phyloP scores from a whole-genome alignment of 2,329 filamentous ascomycete species.

The Ceratocystis harringtonii region DNA sequence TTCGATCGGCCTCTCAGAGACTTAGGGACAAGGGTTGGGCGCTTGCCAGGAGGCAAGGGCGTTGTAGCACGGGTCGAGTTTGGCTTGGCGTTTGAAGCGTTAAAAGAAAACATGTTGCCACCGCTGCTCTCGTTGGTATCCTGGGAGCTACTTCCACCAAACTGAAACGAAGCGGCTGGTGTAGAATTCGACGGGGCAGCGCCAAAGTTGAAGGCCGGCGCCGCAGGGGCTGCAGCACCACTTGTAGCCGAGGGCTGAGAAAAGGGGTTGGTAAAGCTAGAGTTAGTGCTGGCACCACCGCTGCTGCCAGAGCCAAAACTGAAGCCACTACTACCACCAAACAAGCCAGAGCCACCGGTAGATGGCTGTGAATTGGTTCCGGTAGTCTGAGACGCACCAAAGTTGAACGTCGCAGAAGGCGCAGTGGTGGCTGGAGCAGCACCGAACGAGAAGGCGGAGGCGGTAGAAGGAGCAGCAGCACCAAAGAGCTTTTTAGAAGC shows the following conservation, averaged over 20 bases:
- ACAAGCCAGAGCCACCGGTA: constrained; percentile 22
- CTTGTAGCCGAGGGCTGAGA: background rate
- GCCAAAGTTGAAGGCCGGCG: constrained; percentile 27
- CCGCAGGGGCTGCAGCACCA: constrained; percentile 18
- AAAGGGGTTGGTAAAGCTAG: constrained; percentile 30
- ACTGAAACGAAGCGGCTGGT: constrained; percentile 15
- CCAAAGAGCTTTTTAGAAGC: constrained; percentile 19
- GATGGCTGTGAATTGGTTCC: constrained; percentile 11
- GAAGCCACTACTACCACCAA: constrained; percentile 22
- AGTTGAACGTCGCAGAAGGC: constrained; percentile 25
- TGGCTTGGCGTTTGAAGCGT: constrained; percentile 6
- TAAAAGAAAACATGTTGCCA: constrained; percentile 19
- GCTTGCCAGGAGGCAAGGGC: constrained; percentile 25
- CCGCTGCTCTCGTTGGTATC: constrained; percentile 22
- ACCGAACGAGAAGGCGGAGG: constrained; percentile 26
- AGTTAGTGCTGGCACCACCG: constrained; percentile 20
- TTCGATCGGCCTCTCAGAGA: constrained; percentile 17
- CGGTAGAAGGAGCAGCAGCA: background rate
- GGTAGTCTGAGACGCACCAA: constrained; percentile 24
- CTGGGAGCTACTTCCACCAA: constrained; percentile 16
- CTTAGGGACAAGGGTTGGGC: constrained; percentile 23
- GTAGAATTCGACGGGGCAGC: constrained; percentile 17
- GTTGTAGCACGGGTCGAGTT: constrained; percentile 14
- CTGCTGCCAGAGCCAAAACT: constrained; percentile 13
- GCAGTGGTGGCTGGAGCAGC: constrained; percentile 19